These are phyloP conservation scores for Leccinum subrobustum DNA, from an alignment of 1,284 basidiomycete genomes.

Conservation along the genomic window DNA sequence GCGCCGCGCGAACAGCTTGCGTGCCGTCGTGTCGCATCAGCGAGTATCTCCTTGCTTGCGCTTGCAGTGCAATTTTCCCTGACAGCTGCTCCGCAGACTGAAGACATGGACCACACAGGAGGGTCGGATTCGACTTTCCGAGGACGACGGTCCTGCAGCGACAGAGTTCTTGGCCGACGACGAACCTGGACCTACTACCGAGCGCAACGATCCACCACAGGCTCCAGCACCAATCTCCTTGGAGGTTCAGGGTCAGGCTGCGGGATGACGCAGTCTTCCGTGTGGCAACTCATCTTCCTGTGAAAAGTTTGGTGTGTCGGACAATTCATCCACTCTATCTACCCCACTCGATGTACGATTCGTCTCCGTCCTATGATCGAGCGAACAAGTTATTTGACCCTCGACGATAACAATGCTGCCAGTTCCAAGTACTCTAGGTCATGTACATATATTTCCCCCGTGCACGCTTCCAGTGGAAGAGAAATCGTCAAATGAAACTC, in stretches of 20 bases:
- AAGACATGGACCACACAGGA: slow-evolving; percentile 54
- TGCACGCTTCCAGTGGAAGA: not conserved
- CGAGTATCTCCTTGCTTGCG: slow-evolving; percentile 33
- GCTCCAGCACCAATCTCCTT: not conserved
- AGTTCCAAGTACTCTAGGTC: not conserved
- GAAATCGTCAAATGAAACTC: too few relatives aligned
- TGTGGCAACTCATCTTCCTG: not conserved
- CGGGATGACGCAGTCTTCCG: not conserved
- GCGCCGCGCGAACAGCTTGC: slow-evolving; percentile 57
- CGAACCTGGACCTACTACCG: slow-evolving; percentile 34
- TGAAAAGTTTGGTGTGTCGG: slow-evolving; percentile 1
- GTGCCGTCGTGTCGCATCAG: slow-evolving; percentile 66
- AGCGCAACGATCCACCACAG: slow-evolving; percentile 30
- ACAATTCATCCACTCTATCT: not conserved
- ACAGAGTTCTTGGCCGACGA: slow-evolving; percentile 63
- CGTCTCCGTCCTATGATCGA: not conserved
- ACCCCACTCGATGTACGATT: not conserved
- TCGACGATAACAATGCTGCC: not conserved
- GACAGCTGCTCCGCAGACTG: slow-evolving; percentile 43
- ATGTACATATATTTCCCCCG: not conserved
- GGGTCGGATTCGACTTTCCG: slow-evolving; percentile 65
- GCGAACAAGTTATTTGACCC: not conserved
- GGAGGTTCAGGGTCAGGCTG: not conserved
- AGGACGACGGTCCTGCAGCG: slow-evolving; percentile 70
- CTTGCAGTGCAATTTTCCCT: not conserved